Evolutionary conservation across 805 yeast species (phyloP).

Genomic region (Candida vaughaniae): DNA sequence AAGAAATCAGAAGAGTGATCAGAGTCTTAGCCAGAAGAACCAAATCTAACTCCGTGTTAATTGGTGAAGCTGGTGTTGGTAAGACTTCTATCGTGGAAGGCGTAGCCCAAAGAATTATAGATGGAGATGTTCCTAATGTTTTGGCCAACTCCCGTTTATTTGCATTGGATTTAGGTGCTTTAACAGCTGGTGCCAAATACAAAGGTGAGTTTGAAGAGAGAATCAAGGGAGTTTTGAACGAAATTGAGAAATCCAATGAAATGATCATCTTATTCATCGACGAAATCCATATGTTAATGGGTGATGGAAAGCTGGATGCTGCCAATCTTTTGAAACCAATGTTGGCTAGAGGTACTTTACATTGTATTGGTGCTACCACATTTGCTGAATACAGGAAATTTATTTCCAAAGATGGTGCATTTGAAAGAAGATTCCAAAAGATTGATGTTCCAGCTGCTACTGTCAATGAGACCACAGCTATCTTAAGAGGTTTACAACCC

Average conservation of each 20-base stretch:
- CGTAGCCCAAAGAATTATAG: conserved; percentile 95
- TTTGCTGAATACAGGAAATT: conserved; percentile 90
- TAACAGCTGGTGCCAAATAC: conserved; percentile 98
- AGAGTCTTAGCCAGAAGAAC: conserved; percentile 96
- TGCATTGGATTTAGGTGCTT: conserved; percentile 91
- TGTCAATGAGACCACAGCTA: conserved; percentile 89
- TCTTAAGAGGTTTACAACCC: conserved; percentile 92
- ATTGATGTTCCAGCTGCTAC: conserved; percentile 96
- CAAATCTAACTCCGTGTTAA: conserved; percentile 92
- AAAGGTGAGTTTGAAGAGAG: conserved; percentile 99
- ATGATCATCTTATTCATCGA: conserved; percentile 91
- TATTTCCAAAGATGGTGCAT: conserved; percentile 96
- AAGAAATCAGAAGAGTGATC: conserved; percentile 93
- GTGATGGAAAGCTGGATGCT: conserved; percentile 96
- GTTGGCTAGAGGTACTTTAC: conserved; percentile 92
- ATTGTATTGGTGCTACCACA: conserved; percentile 98
- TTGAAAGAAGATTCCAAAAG: conserved; percentile 97
- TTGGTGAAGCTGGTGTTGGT: conserved; percentile 99
- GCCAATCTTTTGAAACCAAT: conserved; percentile 97
- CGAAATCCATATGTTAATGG: conserved; percentile 99
- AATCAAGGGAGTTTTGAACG: conserved; percentile 92
- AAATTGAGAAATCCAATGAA: conserved; percentile 82
- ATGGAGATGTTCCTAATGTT: conserved; percentile 91
- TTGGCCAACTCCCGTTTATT: conserved; percentile 77
- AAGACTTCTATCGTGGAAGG: conserved; percentile 98